phyloP scores from a whole-genome alignment of 176 grass and related monocot genomes.

The Carex scoparia region DNA sequence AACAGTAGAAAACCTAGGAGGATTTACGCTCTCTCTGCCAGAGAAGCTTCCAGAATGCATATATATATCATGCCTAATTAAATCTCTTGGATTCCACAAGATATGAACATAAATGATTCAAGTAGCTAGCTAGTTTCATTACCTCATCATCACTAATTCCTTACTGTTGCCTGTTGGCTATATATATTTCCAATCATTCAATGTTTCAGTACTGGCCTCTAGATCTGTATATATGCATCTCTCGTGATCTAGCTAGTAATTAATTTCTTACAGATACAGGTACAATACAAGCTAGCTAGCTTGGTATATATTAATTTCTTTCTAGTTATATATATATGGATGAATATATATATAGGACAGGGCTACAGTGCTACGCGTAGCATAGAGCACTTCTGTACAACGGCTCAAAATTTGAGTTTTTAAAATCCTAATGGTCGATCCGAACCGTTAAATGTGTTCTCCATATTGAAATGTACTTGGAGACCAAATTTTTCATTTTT shows the following conservation, averaged over 20 bases:
- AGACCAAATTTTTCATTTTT: too few species aligned
- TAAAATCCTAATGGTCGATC: too few species aligned
- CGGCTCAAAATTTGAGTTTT: too few species aligned
- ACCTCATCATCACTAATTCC: background rate
- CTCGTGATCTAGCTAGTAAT: background rate
- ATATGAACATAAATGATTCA: conserved; percentile 4
- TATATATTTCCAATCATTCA: background rate
- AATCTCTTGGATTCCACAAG: background rate
- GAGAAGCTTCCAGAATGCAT: conserved; percentile 14
- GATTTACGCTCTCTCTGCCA: background rate
- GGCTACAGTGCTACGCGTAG: too few species aligned
- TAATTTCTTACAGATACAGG: background rate
- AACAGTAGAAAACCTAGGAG: conserved; percentile 28
- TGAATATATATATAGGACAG: background rate
- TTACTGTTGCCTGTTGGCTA: background rate
- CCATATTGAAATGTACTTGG: too few species aligned
- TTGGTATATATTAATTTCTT: background rate
- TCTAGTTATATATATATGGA: background rate
- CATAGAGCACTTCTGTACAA: too few species aligned
- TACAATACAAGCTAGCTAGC: background rate
- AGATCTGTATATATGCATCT: background rate
- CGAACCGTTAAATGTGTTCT: too few species aligned
- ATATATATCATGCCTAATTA: background rate
- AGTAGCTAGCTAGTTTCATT: background rate
- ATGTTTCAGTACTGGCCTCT: background rate